These are phyloP conservation scores for Arthrobotrys pseudoclavata DNA, from an alignment of 2,329 filamentous ascomycete genomes.

Conservation along the genomic window DNA sequence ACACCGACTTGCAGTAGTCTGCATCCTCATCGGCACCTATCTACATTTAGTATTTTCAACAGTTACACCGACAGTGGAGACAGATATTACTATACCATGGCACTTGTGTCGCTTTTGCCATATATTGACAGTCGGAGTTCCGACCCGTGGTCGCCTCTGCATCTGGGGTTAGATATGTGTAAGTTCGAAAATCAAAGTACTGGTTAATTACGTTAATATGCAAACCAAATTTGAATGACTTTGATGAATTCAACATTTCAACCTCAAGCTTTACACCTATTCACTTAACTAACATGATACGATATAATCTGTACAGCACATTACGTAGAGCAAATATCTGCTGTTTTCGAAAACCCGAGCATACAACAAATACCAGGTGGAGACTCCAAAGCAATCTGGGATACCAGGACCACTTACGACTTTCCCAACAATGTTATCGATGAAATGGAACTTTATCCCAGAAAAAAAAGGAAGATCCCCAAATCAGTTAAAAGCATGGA, in stretches of 20 bases:
- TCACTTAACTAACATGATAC: not conserved
- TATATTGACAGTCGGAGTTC: constrained; percentile 50
- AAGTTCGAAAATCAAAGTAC: constrained; percentile 8
- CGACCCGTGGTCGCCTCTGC: constrained; percentile 48
- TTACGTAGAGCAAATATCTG: constrained; percentile 57
- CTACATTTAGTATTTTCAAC: not conserved
- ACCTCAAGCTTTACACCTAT: not conserved
- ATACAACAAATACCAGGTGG: constrained; percentile 55
- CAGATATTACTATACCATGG: constrained; percentile 6
- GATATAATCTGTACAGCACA: constrained; percentile 6
- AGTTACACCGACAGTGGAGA: not conserved
- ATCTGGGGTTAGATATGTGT: constrained; percentile 48
- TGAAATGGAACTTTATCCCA: constrained; percentile 48
- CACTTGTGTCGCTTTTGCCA: constrained; percentile 51
- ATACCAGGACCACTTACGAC: constrained; percentile 57
- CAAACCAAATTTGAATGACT: not conserved
- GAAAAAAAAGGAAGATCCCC: constrained; percentile 51
- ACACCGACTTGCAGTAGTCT: constrained; percentile 27
- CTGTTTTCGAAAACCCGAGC: constrained; percentile 55
- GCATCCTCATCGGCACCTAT: constrained; percentile 28
- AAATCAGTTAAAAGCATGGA: constrained; percentile 53
- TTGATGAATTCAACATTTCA: not conserved
- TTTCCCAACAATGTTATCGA: constrained; percentile 59
- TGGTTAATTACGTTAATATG: not conserved
- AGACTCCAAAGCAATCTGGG: constrained; percentile 54